Evolutionary conservation across 768 basidiomycete species (phyloP).

Genomic region (Boletus tylopilopsis): DNA sequence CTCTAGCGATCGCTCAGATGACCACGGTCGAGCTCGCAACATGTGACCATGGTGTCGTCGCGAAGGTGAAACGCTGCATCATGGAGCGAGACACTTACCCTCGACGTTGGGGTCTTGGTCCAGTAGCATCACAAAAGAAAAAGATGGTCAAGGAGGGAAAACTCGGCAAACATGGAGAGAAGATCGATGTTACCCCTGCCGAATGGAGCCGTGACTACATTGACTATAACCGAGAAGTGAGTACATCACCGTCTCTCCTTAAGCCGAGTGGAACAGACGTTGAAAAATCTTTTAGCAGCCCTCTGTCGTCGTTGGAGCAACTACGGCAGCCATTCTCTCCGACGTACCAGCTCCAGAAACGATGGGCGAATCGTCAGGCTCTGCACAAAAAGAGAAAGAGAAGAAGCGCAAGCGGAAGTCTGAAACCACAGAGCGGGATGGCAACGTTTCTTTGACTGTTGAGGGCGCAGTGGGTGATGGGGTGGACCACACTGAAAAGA

Average conservation of each 20-base stretch:
- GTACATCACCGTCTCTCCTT: conserved; percentile 12
- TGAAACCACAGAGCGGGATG: conserved; percentile 43
- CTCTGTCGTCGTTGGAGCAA: conserved; percentile 32
- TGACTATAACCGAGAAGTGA: conserved; percentile 78
- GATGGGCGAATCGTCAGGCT: conserved; percentile 30
- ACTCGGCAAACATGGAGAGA: conserved; percentile 92
- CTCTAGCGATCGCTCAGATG: conserved; percentile 95
- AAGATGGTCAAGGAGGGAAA: conserved; percentile 98
- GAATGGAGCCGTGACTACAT: conserved; percentile 93
- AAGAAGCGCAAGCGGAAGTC: conserved; percentile 87
- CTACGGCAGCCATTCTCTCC: conserved; percentile 20
- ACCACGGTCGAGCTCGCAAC: conserved; percentile 97
- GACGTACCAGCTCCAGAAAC: conserved; percentile 29
- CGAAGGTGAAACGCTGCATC: conserved; percentile 98
- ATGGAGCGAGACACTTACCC: conserved; percentile 99
- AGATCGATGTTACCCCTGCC: conserved; percentile 80
- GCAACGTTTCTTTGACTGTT: conserved; percentile 40
- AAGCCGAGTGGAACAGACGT: background rate
- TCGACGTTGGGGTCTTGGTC: conserved; percentile 97
- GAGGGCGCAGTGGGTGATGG: conserved; percentile 38
- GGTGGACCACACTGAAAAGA: conserved; percentile 52
- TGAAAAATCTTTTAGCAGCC: conserved; percentile 32
- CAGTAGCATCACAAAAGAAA: conserved; percentile 95
- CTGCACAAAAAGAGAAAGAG: conserved; percentile 53
- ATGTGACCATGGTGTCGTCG: conserved; percentile 98